Evolutionary conservation across 140 eudicot genomes (phyloP).

Genomic region (Flaveria floridana): DNA sequence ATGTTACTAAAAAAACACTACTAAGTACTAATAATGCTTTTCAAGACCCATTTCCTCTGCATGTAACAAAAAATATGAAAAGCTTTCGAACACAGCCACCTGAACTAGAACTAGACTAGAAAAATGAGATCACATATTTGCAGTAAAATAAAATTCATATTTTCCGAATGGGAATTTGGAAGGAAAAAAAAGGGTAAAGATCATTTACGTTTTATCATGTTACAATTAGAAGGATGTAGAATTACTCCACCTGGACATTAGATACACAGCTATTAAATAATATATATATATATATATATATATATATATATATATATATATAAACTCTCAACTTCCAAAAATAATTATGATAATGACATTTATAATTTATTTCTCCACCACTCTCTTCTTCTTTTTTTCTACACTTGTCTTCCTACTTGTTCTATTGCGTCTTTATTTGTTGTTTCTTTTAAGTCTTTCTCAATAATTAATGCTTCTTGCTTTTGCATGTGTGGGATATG

Average conservation of each 20-base stretch:
- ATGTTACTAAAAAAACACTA: not conserved
- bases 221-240: not conserved
- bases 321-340: not conserved
- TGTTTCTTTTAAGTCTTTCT: slow-evolving; percentile 19
- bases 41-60: not conserved
- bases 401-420: slow-evolving; percentile 16
- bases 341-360: not conserved
- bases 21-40: not conserved
- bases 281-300: no score
- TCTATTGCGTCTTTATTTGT: slow-evolving; percentile 4
- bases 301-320: no score
- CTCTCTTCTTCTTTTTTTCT: slow-evolving; percentile 6
- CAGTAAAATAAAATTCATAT: not conserved
- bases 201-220: not conserved
- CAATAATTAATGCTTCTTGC: not conserved
- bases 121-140: not conserved
- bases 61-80: not conserved
- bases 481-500: slow-evolving; percentile 1
- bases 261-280: not conserved
- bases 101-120: not conserved
- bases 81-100: not conserved
- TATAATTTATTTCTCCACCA: not conserved
- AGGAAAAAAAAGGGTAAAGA: not conserved
- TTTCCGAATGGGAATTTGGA: not conserved
- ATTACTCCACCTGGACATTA: not conserved